These are phyloP conservation scores for Pelargonium fulgidum DNA, from an alignment of 441 rosid species.

Conservation along the genomic window DNA sequence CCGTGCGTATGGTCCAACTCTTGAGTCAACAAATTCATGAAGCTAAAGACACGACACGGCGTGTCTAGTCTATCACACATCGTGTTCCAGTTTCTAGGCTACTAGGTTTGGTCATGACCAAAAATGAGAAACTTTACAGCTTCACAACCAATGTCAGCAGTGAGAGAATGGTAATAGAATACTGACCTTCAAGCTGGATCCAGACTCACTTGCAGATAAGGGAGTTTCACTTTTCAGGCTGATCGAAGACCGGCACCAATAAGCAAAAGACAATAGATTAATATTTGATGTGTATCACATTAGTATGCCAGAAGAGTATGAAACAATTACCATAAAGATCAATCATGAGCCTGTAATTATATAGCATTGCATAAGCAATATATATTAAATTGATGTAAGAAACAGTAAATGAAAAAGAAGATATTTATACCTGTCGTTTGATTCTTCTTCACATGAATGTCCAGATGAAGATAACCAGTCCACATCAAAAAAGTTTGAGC, in stretches of 20 bases:
- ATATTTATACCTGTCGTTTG: conserved; percentile 51
- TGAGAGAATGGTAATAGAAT: background rate
- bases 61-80: no score
- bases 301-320: no score
- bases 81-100: no score
- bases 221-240: conserved; percentile 35
- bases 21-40: no score
- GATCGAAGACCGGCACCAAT: conserved; percentile 43
- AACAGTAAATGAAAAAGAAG: background rate
- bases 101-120: no score
- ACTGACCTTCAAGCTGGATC: conserved; percentile 48
- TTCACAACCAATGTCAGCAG: no score
- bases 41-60: no score
- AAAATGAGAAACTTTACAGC: no score
- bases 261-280: no score
- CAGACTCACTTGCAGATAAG: conserved; percentile 14
- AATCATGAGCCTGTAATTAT: background rate
- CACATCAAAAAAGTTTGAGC: conserved; percentile 66
- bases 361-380: background rate
- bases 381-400: background rate
- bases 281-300: no score
- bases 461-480: conserved; percentile 95
- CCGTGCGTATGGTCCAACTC: no score
- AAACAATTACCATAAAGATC: no score
- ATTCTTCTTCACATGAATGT: conserved; percentile 85